phyloP scores from a whole-genome alignment of 768 basidiomycete genomes.

The Mycena crocata region DNA sequence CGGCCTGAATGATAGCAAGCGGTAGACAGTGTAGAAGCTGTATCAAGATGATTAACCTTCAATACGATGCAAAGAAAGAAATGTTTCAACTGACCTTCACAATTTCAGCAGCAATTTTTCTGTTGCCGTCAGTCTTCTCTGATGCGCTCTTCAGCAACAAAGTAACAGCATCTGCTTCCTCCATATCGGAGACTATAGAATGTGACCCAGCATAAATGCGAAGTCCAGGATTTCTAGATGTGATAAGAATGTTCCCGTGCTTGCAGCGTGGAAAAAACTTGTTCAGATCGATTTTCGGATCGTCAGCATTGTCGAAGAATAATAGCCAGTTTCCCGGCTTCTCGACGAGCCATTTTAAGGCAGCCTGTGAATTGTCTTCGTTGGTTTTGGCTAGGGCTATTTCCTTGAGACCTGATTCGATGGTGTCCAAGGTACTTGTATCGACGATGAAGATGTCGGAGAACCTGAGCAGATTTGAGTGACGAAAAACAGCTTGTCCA shows the following conservation, averaged over 20 bases:
- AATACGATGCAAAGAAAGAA: background rate
- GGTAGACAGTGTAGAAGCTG: constrained; percentile 20
- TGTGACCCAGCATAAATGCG: constrained; percentile 4
- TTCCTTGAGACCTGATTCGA: constrained; percentile 18
- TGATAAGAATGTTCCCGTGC: constrained; percentile 30
- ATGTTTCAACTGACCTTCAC: constrained; percentile 16
- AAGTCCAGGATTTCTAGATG: constrained; percentile 19
- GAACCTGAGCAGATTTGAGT: constrained; percentile 13
- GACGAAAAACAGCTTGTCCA: no score
- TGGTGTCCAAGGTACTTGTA: constrained; percentile 12
- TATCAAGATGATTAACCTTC: background rate
- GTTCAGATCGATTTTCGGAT: constrained; percentile 2
- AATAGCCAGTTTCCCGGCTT: constrained; percentile 13
- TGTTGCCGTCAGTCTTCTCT: background rate
- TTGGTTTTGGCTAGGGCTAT: constrained; percentile 7
- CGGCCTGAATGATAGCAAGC: constrained; percentile 21
- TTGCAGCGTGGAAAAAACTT: constrained; percentile 10
- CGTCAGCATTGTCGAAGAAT: constrained; percentile 19
- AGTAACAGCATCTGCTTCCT: constrained; percentile 2
- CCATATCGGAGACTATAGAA: constrained; percentile 2
- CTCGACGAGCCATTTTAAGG: constrained; percentile 3
- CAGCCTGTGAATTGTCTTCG: constrained; percentile 1
- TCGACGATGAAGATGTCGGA: constrained; percentile 16
- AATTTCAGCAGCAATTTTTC: constrained; percentile 17
- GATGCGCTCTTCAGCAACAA: constrained; percentile 10